Conservation (phyloP, 495 filamentous ascomycete genomes). For the Penicilliopsis zonata region DNA sequence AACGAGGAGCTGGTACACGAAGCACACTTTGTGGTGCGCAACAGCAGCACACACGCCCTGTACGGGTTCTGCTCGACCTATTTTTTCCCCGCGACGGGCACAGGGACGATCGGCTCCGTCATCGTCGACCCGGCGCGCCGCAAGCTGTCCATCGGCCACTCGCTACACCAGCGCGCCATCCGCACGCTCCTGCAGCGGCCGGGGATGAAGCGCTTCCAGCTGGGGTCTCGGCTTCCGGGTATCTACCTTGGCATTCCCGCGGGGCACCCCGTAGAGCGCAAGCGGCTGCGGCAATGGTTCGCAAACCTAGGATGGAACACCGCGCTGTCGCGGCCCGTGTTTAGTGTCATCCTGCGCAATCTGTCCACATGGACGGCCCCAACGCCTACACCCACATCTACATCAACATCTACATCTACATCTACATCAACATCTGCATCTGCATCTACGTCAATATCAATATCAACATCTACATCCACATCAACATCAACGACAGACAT, state of each 20-base stretch:
- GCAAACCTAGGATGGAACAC: conserved; percentile 62
- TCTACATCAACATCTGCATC: conserved; percentile 61
- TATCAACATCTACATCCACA: no score
- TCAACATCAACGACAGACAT: conserved; percentile 54
- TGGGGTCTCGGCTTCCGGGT: conserved; percentile 65
- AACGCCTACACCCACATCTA: conserved; percentile 55
- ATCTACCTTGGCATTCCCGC: conserved; percentile 72
- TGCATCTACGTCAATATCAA: conserved; percentile 54
- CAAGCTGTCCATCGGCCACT: conserved; percentile 77
- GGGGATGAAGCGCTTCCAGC: conserved; percentile 61
- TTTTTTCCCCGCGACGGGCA: conserved; percentile 52
- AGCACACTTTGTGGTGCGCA: conserved; percentile 80
- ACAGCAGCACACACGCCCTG: conserved; percentile 74
- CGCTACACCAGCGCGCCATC: conserved; percentile 71
- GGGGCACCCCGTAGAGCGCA: conserved; percentile 42
- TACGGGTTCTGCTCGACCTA: conserved; percentile 89
- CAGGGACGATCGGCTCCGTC: conserved; percentile 68
- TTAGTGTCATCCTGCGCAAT: conserved; percentile 54
- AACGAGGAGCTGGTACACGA: conserved; percentile 58
- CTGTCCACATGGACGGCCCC: conserved; percentile 62
- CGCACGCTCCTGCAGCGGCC: conserved; percentile 54
- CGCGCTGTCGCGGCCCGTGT: conserved; percentile 46
- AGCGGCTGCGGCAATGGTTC: conserved; percentile 51
- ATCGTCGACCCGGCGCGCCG: conserved; percentile 75
- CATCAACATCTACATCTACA: conserved; percentile 59